A percentile compares a stretch with the other conserved stretches of the same genome.
These are phyloP conservation scores for Amanita fuliginea DNA, from an alignment of 768 basidiomycete genomes.

Conservation along the genomic window DNA sequence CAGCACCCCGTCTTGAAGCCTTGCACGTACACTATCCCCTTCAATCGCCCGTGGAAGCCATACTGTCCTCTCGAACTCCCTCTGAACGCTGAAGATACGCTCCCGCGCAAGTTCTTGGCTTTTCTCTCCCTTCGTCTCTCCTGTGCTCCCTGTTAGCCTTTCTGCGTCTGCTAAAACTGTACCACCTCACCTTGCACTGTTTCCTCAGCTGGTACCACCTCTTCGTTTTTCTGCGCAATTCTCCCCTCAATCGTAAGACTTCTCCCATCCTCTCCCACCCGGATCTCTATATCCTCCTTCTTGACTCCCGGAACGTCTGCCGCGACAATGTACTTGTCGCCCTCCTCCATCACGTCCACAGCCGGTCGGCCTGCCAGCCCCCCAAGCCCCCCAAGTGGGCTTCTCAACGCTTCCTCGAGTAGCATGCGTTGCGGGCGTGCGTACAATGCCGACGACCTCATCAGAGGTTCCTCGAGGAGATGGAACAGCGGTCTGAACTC, in stretches of 20 bases:
- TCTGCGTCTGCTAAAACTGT: constrained; percentile 11
- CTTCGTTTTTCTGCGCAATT: constrained; percentile 19
- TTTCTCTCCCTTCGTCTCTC: constrained; percentile 8
- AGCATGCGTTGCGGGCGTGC: constrained; percentile 4
- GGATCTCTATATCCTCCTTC: constrained; percentile 65
- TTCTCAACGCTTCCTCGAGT: constrained; percentile 39
- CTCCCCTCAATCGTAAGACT: constrained; percentile 68
- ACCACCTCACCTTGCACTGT: constrained; percentile 11
- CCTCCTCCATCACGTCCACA: constrained; percentile 59
- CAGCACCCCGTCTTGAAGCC: constrained; percentile 59
- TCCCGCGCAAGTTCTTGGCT: constrained; percentile 46
- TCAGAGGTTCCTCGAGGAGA: constrained; percentile 62
- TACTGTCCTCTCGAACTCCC: constrained; percentile 57
- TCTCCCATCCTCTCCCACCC: constrained; percentile 58
- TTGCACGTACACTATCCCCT: constrained; percentile 44
- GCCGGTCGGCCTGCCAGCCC: constrained; percentile 31
- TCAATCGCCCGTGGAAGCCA: constrained; percentile 62
- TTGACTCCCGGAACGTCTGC: constrained; percentile 73
- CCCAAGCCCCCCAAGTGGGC: constrained; percentile 9
- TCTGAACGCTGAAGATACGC: constrained; percentile 43
- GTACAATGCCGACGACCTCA: constrained; percentile 17
- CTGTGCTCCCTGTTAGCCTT: constrained; percentile 6
- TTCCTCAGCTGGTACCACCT: constrained; percentile 10
- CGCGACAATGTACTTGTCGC: constrained; percentile 54
- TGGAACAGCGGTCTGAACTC: constrained; percentile 72